phyloP scores from a whole-genome alignment of 2,329 filamentous ascomycete species.

The Phoma sp. region DNA sequence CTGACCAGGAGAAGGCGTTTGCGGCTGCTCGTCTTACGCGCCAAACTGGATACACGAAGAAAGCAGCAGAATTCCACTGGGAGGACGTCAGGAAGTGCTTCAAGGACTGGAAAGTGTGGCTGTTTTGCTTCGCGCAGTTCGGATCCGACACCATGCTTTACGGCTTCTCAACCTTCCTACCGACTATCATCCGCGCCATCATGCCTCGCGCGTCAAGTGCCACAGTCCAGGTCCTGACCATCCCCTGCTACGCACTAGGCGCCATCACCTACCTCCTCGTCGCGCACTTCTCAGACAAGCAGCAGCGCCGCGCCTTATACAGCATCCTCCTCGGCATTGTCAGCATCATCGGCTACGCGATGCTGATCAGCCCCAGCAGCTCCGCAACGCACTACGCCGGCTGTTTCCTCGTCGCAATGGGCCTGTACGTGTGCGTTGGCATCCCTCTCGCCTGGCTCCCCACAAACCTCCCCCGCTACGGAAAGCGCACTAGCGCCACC shows the following conservation, averaged over 20 bases:
- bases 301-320: constrained; percentile 70
- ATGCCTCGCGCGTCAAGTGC: constrained; percentile 66
- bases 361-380: constrained; percentile 67
- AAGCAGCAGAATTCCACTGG: constrained; percentile 62
- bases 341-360: constrained; percentile 71
- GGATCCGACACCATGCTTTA: constrained; percentile 79
- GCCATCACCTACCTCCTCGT: constrained; percentile 71
- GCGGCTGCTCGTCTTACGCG: constrained; percentile 58
- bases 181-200: constrained; percentile 76
- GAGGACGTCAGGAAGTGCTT: constrained; percentile 71
- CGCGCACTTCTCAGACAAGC: constrained; percentile 71
- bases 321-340: constrained; percentile 67
- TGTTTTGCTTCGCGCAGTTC: constrained; percentile 73
- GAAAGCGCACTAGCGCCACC: constrained; percentile 75
- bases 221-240: constrained; percentile 76
- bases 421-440: constrained; percentile 68
- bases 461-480: constrained; percentile 75
- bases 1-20: constrained; percentile 64
- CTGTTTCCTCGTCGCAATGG: constrained; percentile 77
- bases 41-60: constrained; percentile 57
- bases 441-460: constrained; percentile 66
- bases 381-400: constrained; percentile 75
- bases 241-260: constrained; percentile 78
- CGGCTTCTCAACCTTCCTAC: constrained; percentile 78
- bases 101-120: constrained; percentile 77